phyloP scores from a whole-genome alignment of 306 rosid genomes.

The Fragaria iinumae region DNA sequence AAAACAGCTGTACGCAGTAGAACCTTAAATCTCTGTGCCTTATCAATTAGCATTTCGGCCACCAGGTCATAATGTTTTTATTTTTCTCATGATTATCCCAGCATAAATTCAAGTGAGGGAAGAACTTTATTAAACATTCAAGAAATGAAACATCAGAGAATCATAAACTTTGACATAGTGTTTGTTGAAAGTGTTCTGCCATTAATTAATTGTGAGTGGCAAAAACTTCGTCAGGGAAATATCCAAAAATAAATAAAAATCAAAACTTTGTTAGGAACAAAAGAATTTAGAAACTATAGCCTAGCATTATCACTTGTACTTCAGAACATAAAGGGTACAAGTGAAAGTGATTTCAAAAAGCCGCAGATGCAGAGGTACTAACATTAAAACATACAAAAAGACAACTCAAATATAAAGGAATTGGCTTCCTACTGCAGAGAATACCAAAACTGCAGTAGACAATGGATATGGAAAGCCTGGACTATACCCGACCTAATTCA shows the following conservation, averaged over 20 bases:
- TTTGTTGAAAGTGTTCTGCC: neutral
- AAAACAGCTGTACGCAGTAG: neutral
- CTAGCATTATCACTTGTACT: neutral
- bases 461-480: neutral
- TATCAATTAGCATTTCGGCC: neutral
- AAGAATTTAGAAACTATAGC: neutral
- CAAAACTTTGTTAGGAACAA: neutral
- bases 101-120: neutral
- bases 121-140: neutral
- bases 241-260: neutral
- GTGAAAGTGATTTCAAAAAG: neutral
- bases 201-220: neutral
- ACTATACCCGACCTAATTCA: neutral
- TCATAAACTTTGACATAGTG: neutral
- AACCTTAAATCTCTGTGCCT: neutral
- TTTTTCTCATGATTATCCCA: neutral
- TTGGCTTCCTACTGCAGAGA: neutral
- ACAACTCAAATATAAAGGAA: neutral
- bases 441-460: neutral
- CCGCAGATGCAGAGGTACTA: neutral
- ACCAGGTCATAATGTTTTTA: neutral
- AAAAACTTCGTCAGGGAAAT: neutral
- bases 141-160: neutral
- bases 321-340: neutral
- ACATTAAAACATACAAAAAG: neutral